phyloP scores from a whole-genome alignment of 768 basidiomycete species.

The Termitomyces sp. region DNA sequence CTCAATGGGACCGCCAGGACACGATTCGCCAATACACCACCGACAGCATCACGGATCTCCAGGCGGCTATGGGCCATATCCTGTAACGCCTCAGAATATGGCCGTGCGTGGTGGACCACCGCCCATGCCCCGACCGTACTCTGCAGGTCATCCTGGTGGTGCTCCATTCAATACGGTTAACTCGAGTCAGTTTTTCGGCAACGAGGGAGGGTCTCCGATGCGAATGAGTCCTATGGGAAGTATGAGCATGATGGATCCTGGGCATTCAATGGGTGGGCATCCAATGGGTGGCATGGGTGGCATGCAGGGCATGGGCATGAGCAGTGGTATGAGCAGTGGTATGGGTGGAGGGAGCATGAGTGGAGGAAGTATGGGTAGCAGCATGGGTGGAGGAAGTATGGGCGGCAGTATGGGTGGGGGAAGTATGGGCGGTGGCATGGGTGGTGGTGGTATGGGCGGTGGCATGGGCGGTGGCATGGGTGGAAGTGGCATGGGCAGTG shows the following conservation, averaged over 20 bases:
- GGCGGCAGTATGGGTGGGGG: slow-evolving; percentile 4
- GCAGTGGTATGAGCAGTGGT: slow-evolving; percentile 3
- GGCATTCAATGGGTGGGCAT: slow-evolving; percentile 17
- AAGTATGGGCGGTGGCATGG: slow-evolving; percentile 20
- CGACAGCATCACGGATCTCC: slow-evolving; percentile 20
- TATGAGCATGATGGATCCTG: slow-evolving; percentile 17
- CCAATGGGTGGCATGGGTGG: slow-evolving; percentile 17
- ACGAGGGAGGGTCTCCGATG: slow-evolving; percentile 27
- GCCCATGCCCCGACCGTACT: slow-evolving; percentile 22
- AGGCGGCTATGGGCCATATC: slow-evolving; percentile 25
- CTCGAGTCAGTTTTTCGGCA: slow-evolving; percentile 27
- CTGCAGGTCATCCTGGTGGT: slow-evolving; percentile 22
- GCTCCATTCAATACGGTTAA: slow-evolving; percentile 27
- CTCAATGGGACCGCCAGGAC: slow-evolving; percentile 20
- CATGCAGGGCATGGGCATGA: slow-evolving; percentile 22
- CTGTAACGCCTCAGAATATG: slow-evolving; percentile 26
- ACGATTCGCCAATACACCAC: slow-evolving; percentile 24
- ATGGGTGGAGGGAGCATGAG: slow-evolving; percentile 18
- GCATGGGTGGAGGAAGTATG: slow-evolving; percentile 23
- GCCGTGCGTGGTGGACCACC: slow-evolving; percentile 23
- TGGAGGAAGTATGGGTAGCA: slow-evolving; percentile 14
- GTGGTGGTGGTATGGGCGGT: slow-evolving; percentile 21
- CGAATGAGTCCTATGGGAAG: slow-evolving; percentile 27
- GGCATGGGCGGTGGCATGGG: slow-evolving; percentile 18
- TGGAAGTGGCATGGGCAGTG: not conserved